Conservation (phyloP, 192 early-diverging fungal genomes). For the Entomortierella parvispora region DNA sequence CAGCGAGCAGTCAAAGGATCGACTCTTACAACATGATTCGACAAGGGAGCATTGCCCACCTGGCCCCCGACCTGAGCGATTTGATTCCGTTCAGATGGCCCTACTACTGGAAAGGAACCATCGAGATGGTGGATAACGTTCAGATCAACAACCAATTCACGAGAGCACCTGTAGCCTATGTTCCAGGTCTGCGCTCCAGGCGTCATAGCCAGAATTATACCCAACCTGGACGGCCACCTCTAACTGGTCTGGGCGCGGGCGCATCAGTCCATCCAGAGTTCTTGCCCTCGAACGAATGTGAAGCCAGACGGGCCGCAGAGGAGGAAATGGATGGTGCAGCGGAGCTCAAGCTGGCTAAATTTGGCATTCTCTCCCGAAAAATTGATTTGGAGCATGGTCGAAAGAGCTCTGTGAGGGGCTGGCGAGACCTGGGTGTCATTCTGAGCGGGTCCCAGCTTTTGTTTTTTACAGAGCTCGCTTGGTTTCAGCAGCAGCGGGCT, state of each 20-base stretch:
- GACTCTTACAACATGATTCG: constrained; percentile 57
- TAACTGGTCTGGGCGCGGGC: neutral
- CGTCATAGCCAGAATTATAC: constrained; percentile 13
- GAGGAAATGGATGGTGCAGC: constrained; percentile 27
- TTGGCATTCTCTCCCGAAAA: constrained; percentile 77
- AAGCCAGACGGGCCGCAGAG: neutral
- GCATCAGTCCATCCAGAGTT: constrained; percentile 13
- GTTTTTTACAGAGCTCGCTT: constrained; percentile 70
- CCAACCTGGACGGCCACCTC: neutral
- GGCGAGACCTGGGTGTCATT: constrained; percentile 81
- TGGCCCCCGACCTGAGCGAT: constrained; percentile 43
- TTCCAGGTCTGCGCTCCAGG: constrained; percentile 28
- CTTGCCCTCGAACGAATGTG: no score
- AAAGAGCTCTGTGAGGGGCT: constrained; percentile 70
- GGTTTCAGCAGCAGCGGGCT: constrained; percentile 59
- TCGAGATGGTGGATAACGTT: constrained; percentile 51
- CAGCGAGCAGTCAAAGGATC: constrained; percentile 25
- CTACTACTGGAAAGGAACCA: constrained; percentile 49
- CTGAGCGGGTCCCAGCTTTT: constrained; percentile 81
- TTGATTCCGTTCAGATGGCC: constrained; percentile 49
- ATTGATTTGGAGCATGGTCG: constrained; percentile 74
- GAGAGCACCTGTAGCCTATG: constrained; percentile 13
- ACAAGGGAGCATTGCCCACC: constrained; percentile 47
- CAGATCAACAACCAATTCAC: constrained; percentile 53
- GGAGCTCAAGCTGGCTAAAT: constrained; percentile 66